Base-by-base conservation (phyloP, 805 yeast genomes). In the Jamesozyma lodderae region DNA sequence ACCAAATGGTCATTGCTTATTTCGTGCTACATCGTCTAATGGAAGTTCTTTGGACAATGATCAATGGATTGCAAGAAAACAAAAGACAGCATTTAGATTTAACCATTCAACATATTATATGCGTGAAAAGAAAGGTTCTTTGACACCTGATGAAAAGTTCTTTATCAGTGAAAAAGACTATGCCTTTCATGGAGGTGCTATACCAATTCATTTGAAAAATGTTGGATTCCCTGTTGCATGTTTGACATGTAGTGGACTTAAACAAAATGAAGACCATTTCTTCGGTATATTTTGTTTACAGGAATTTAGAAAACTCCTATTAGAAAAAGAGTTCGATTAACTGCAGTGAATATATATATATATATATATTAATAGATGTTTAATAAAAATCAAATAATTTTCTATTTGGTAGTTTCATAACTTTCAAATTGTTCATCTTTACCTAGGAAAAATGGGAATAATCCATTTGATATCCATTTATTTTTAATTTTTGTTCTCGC, bases 111-210 rank as follows among this genome's bases (percentile, higher is more conserved):
- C 74, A 39, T 71, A 65, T 51, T 63, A 52, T 41, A 60, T 72
- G 50, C 75, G 77, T 6, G 60, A 59, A 33, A 68, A 67, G 47
- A 56, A 69, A 40, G 59, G 60, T 18, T 38, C 36, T 1, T 66
- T 60, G 41, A 59, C 57, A 2, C 57, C 63, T 35, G 58, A 69
- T 6, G 70, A 66, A 30, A 66, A 63, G 3, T 55, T 57, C 29
- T 67, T 62, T 38, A 55, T 72, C 15, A 64, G 67, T 21, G 57
- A 67, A 8, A 47, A 46, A 15, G 73, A 69, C 10, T 74, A 64
- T 46, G 75, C 77, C 8, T 55, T 64, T 22, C 77, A 72, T 45
- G 81, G 81, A 18, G 81, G 81, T 38, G 67, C 72, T 24, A 66
- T 75, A 35, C 79, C 79, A 9, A 56, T 75, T 23, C 63, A 63